Evolutionary conservation across 2,329 filamentous ascomycete genomes (phyloP).

Genomic region (Ophiostoma pallidulum): DNA sequence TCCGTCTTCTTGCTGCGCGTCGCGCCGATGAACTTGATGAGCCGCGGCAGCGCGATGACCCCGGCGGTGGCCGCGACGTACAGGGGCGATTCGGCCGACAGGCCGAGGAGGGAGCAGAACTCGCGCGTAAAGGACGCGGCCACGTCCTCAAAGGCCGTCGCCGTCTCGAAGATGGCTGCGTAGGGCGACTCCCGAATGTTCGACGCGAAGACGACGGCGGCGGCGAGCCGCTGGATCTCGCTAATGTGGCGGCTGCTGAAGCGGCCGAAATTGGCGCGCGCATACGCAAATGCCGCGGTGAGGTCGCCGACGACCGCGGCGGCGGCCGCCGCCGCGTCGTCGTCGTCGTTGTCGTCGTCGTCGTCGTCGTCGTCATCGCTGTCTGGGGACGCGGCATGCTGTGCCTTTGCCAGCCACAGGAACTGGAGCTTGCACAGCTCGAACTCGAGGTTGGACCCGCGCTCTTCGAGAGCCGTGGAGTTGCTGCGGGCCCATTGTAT

Average conservation of each 20-base stretch:
- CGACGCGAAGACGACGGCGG: constrained; percentile 67
- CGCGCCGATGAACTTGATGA: constrained; percentile 80
- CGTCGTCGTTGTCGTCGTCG: constrained; percentile 41
- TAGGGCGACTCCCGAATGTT: constrained; percentile 76
- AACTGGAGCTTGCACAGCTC: constrained; percentile 87
- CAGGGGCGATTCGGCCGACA: constrained; percentile 85
- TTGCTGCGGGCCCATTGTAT: constrained; percentile 78
- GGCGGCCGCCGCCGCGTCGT: constrained; percentile 34
- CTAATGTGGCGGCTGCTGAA: constrained; percentile 67
- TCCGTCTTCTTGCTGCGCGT: constrained; percentile 85
- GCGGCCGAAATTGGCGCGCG: constrained; percentile 58
- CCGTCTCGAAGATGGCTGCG: constrained; percentile 61
- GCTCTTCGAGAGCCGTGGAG: constrained; percentile 59
- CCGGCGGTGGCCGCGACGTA: constrained; percentile 90
- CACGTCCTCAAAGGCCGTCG: constrained; percentile 63
- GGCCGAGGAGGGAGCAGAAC: constrained; percentile 83
- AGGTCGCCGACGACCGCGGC: constrained; percentile 2
- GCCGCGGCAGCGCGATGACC: constrained; percentile 77
- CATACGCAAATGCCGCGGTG: constrained; percentile 60
- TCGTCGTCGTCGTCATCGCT: constrained; percentile 38
- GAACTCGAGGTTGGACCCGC: constrained; percentile 90
- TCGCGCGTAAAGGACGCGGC: constrained; percentile 83
- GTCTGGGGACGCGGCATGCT: constrained; percentile 4
- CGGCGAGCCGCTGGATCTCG: constrained; percentile 74
- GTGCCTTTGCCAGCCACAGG: constrained; percentile 68